These are phyloP conservation scores for Epichloe typhina DNA, from an alignment of 2,329 filamentous ascomycete species.

Conservation along the genomic window DNA sequence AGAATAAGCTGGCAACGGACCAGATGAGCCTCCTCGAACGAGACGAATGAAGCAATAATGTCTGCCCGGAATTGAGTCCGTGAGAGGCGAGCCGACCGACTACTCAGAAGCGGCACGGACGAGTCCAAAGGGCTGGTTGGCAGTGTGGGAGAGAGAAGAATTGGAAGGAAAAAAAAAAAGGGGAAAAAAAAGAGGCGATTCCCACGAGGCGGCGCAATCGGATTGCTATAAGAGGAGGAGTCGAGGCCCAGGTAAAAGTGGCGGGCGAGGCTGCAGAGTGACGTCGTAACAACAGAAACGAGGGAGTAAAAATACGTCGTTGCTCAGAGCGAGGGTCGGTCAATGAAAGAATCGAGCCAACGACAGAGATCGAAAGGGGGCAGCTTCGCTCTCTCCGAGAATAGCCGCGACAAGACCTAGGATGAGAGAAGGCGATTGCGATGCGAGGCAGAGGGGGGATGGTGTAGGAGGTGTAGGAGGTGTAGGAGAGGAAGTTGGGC, in stretches of 20 bases:
- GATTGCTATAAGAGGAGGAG: neutral
- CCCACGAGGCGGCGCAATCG: neutral
- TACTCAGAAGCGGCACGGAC: neutral
- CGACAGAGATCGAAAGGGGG: neutral
- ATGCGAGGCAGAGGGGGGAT: constrained; percentile 5
- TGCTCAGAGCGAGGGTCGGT: neutral
- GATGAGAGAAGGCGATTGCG: constrained; percentile 1
- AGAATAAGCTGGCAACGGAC: neutral
- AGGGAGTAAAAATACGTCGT: neutral
- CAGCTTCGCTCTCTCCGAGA: neutral
- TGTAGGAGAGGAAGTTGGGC: constrained; percentile 9
- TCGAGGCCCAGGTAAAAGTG: neutral
- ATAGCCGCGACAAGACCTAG: neutral
- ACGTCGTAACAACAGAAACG: neutral
- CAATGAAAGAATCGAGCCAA: neutral
- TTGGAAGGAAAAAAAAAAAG: too few relatives aligned
- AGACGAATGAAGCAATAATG: neutral
- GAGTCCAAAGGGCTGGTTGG: neutral
- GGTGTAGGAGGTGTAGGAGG: neutral
- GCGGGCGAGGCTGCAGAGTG: neutral
- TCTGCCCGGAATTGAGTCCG: neutral
- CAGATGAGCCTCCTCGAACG: neutral
- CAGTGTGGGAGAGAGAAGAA: neutral
- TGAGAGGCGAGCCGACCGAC: neutral
- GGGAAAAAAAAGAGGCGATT: neutral